Conservation (phyloP, 345 rosid genomes). For the Brassica rapa region DNA sequence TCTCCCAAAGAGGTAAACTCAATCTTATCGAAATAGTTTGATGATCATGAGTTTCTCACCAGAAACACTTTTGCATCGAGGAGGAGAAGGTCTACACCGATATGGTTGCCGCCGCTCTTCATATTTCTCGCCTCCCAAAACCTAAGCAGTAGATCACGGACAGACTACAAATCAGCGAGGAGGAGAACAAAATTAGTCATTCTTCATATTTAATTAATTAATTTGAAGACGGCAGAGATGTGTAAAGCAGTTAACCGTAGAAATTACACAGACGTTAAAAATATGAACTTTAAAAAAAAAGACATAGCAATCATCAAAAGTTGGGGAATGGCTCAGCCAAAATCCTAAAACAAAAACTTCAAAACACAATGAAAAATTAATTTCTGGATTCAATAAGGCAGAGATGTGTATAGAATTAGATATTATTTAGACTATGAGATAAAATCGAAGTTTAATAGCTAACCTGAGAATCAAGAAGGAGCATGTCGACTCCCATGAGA, state of each 20-base stretch:
- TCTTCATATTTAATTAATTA: too few species aligned
- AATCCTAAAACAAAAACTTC: not conserved
- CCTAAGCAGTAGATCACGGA: not conserved
- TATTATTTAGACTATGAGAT: too few species aligned
- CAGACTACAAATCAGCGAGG: not conserved
- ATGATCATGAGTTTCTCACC: not conserved
- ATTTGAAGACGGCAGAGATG: not conserved
- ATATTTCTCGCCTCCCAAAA: not conserved
- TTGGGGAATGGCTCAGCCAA: not conserved
- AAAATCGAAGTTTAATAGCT: too few species aligned
- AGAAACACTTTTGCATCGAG: not conserved
- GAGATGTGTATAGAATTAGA: not conserved
- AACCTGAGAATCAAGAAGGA: too few species aligned
- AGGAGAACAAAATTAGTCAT: not conserved
- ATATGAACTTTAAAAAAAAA: too few species aligned
- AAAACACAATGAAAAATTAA: not conserved
- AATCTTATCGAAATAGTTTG: not conserved
- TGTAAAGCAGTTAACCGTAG: not conserved
- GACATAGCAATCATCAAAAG: not conserved
- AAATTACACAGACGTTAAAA: too few species aligned
- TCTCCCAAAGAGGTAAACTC: not conserved
- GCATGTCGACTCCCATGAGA: too few species aligned
- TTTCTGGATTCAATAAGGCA: not conserved
- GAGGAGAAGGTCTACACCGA: not conserved
- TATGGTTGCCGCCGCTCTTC: not conserved